Conservation (phyloP, 1,139 yeast genomes). For the Debaryomyces sp. region DNA sequence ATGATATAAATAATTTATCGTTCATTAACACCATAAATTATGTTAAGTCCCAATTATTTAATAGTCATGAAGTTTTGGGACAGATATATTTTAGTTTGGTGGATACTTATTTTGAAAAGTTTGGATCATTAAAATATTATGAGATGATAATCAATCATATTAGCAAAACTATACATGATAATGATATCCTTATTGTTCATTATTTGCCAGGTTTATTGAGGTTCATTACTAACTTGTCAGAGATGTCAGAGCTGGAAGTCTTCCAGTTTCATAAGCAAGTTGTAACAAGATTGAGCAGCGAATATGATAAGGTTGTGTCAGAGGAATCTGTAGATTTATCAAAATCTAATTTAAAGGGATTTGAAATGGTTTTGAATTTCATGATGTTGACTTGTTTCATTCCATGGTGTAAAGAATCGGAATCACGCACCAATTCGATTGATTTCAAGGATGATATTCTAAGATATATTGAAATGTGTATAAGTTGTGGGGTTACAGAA, state of each 20-base stretch:
- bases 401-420: slow-evolving; percentile 65
- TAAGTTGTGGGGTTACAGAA: slow-evolving; percentile 75
- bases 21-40: slow-evolving; percentile 59
- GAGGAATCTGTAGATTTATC: slow-evolving; percentile 46
- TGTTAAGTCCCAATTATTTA: slow-evolving; percentile 62
- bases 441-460: slow-evolving; percentile 51
- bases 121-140: slow-evolving; percentile 37
- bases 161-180: slow-evolving; percentile 47
- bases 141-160: slow-evolving; percentile 33
- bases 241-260: slow-evolving; percentile 24
- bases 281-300: slow-evolving; percentile 21
- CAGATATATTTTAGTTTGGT: slow-evolving; percentile 59
- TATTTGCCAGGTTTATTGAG: slow-evolving; percentile 64
- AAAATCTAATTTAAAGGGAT: slow-evolving; percentile 56
- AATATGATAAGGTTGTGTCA: slow-evolving; percentile 23
- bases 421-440: slow-evolving; percentile 50
- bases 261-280: slow-evolving; percentile 30
- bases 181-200: slow-evolving; percentile 65
- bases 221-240: slow-evolving; percentile 36
- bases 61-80: slow-evolving; percentile 73
- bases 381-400: slow-evolving; percentile 67
- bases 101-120: slow-evolving; percentile 35
- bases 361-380: slow-evolving; percentile 49
- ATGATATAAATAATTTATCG: slow-evolving; percentile 40
- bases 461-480: slow-evolving; percentile 39